A percentile compares a stretch with the other conserved stretches of the same genome.
Evolutionary conservation across 768 basidiomycete species (phyloP).

Genomic region (Crepidotus variabilis): DNA sequence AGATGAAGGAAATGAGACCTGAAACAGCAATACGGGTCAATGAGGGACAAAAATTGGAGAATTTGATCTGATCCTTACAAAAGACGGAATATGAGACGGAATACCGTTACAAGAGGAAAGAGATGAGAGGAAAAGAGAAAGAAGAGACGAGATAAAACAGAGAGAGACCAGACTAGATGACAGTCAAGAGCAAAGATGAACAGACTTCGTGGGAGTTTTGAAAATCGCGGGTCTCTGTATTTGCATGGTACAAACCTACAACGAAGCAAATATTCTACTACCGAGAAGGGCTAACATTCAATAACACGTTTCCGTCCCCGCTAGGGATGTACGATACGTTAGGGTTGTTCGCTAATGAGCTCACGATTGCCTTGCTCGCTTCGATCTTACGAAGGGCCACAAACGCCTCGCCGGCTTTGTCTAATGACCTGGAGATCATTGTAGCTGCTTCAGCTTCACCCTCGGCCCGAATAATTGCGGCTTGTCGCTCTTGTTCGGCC

Average conservation of each 20-base stretch:
- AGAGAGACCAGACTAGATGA: slow-evolving; percentile 36
- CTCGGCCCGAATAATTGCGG: slow-evolving; percentile 95
- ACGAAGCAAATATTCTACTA: slow-evolving; percentile 24
- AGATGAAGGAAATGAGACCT: slow-evolving; percentile 53
- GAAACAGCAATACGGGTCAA: slow-evolving; percentile 17
- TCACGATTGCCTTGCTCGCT: slow-evolving; percentile 95
- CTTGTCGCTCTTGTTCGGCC: slow-evolving; percentile 99
- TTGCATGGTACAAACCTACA: slow-evolving; percentile 6
- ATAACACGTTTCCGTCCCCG: slow-evolving; percentile 70
- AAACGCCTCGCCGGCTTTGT: slow-evolving; percentile 95
- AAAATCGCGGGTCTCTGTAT: slow-evolving; percentile 8
- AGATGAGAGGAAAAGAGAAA: slow-evolving; percentile 39
- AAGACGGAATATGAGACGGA: slow-evolving; percentile 51
- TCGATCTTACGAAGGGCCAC: slow-evolving; percentile 95
- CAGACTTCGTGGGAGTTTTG: slow-evolving; percentile 37
- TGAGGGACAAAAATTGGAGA: slow-evolving; percentile 15
- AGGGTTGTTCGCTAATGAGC: slow-evolving; percentile 70
- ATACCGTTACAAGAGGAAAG: slow-evolving; percentile 54
- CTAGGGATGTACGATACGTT: slow-evolving; percentile 92
- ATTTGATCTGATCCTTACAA: slow-evolving; percentile 35
- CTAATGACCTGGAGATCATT: slow-evolving; percentile 87
- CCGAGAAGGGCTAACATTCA: slow-evolving; percentile 73
- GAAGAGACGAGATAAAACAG: slow-evolving; percentile 40
- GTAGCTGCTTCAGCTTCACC: slow-evolving; percentile 97
- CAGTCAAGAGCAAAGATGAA: slow-evolving; percentile 41